These are phyloP conservation scores for Lactifluus rugatus DNA, from an alignment of 768 basidiomycete species.

Conservation along the genomic window DNA sequence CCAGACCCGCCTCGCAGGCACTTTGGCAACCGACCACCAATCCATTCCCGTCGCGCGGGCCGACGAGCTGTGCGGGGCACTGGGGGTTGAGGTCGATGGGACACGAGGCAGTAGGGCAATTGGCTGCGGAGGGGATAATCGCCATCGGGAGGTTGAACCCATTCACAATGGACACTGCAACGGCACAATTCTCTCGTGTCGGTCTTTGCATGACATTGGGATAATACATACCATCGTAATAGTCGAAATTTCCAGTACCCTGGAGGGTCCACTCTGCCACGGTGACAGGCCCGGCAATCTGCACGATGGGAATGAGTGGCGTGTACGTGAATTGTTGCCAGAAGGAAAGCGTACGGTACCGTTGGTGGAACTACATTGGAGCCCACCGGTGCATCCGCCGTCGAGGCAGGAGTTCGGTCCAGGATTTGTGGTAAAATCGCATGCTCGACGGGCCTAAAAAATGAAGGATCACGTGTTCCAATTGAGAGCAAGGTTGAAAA, in stretches of 20 bases:
- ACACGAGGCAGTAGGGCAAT: constrained; percentile 23
- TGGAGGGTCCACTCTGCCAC: constrained; percentile 61
- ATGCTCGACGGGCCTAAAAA: constrained; percentile 21
- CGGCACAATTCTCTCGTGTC: neutral
- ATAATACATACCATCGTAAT: constrained; percentile 42
- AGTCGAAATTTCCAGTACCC: constrained; percentile 37
- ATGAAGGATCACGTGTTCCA: neutral
- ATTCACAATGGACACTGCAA: constrained; percentile 56
- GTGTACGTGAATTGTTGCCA: neutral
- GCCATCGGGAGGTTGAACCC: constrained; percentile 34
- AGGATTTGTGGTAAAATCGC: constrained; percentile 20
- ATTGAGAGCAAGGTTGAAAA: neutral
- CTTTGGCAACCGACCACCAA: constrained; percentile 52
- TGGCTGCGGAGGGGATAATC: constrained; percentile 21
- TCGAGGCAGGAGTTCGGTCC: constrained; percentile 21
- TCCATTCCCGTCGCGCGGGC: constrained; percentile 45
- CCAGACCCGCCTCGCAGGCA: constrained; percentile 39
- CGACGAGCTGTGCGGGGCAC: constrained; percentile 44
- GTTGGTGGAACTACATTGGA: constrained; percentile 20
- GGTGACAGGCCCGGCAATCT: constrained; percentile 60
- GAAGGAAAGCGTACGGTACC: constrained; percentile 19
- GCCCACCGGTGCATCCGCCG: constrained; percentile 24
- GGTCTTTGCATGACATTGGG: neutral
- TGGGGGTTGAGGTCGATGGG: constrained; percentile 21
- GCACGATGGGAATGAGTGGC: neutral